Percentiles rank a stretch among this genome's conserved stretches.
Evolutionary conservation across 1,284 basidiomycete genomes (phyloP).

Genomic region (Fistulinella cinereoalba): DNA sequence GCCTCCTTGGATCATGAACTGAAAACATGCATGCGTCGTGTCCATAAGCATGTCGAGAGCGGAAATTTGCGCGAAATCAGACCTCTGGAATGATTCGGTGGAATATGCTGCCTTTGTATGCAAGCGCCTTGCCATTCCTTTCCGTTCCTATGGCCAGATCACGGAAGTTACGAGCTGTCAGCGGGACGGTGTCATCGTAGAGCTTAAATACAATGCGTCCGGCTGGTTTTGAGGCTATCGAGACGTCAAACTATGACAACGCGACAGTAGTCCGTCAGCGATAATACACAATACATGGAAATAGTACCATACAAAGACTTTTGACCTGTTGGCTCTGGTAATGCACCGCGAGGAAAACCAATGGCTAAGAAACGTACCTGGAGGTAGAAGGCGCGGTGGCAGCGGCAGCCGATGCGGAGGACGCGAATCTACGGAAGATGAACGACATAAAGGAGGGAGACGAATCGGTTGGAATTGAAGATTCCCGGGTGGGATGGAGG

Average conservation of each 20-base stretch:
- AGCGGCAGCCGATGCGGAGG: constrained; percentile 26
- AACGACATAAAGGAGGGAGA: constrained; percentile 25
- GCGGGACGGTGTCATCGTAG: constrained; percentile 69
- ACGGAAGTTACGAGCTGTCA: constrained; percentile 86
- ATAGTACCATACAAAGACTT: constrained; percentile 60
- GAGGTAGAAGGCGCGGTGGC: constrained; percentile 23
- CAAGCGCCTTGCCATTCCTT: constrained; percentile 62
- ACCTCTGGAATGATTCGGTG: constrained; percentile 86
- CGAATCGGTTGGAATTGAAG: constrained; percentile 11
- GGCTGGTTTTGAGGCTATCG: constrained; percentile 50
- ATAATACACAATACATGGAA: too few relatives aligned
- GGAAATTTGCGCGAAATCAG: too few relatives aligned
- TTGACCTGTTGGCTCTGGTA: constrained; percentile 36
- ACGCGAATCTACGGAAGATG: constrained; percentile 29
- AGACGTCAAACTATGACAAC: constrained; percentile 78
- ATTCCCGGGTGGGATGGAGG: constrained; percentile 17
- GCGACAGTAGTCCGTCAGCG: too few relatives aligned
- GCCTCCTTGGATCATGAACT: constrained; percentile 65
- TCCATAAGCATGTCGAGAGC: too few relatives aligned
- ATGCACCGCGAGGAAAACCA: not conserved
- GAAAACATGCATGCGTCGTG: too few relatives aligned
- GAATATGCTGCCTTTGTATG: constrained; percentile 67
- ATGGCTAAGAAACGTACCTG: constrained; percentile 20
- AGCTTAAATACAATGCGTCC: constrained; percentile 86
- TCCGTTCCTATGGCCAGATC: constrained; percentile 87